phyloP scores from a whole-genome alignment of 805 yeast genomes.

The Candida takata region DNA sequence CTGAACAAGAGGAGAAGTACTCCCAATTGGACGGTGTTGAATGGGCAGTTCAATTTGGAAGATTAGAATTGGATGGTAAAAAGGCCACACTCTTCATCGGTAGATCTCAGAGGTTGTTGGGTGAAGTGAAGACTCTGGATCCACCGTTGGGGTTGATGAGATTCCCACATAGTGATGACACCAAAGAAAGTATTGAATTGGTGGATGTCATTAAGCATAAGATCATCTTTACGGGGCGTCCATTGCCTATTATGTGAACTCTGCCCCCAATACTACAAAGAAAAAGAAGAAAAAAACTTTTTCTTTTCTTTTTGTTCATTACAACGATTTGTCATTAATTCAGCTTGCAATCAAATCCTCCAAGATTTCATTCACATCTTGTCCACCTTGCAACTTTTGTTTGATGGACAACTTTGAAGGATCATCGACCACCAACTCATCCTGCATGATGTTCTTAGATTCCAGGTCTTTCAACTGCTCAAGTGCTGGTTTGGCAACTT shows the following conservation, averaged over 20 bases:
- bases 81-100: slow-evolving; percentile 59
- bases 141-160: slow-evolving; percentile 61
- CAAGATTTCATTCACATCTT: slow-evolving; percentile 11
- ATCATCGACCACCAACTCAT: slow-evolving; percentile 1
- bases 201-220: slow-evolving; percentile 55
- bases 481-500: slow-evolving; percentile 21
- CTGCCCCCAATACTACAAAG: background rate
- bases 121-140: slow-evolving; percentile 49
- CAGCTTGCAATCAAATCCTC: slow-evolving; percentile 13
- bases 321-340: too few species aligned
- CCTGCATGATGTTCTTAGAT: background rate
- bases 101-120: slow-evolving; percentile 62
- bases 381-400: slow-evolving; percentile 8
- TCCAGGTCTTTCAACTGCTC: slow-evolving; percentile 17
- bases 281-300: background rate
- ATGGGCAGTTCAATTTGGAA: slow-evolving; percentile 48
- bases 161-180: slow-evolving; percentile 27
- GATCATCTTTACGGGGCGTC: slow-evolving; percentile 58
- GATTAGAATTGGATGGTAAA: slow-evolving; percentile 36
- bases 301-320: too few species aligned
- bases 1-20: slow-evolving; percentile 31
- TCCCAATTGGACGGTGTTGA: slow-evolving; percentile 26
- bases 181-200: slow-evolving; percentile 36
- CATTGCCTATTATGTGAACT: slow-evolving; percentile 66
- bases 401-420: slow-evolving; percentile 4